Base-by-base conservation (phyloP, 768 basidiomycete genomes). In the Russula brevipes region DNA sequence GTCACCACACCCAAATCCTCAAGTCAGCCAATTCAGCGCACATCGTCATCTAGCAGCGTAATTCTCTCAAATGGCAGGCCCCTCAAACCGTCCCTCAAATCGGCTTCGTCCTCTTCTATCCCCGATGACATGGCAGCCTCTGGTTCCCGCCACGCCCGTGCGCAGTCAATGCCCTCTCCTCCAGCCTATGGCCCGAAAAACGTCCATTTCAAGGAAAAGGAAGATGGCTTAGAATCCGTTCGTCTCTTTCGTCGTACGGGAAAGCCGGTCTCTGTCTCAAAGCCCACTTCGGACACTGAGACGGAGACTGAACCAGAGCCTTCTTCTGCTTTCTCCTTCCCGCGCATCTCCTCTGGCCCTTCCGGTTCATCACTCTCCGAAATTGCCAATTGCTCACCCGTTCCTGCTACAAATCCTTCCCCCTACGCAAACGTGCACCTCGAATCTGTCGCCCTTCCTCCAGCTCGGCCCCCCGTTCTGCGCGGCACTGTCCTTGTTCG, bases 51-150 rank as follows among this genome's bases (percentile, higher is more conserved):
- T 54, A 74, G 65, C 68, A 79, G 71, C 14, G 78, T 86, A 57
- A 72, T 85, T 30, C 81, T 86, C 39, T 77, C 83, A 19, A 92
- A 87, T 61, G 93, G 94, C 49, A 91, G 91, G 71, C 89, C 92
- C 4, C 86, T 97, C 74, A 92, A 92, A 70, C 81, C 89, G 0
- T 89, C 91, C 1, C 82, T 97, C 69, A 97, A 96, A 72, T 77
- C 78, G 0, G 82, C 81, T 39, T 77, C 77, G 8, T 83, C 83
- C 11, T 72, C 80, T 2, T 80, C 81, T 47, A 81, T 83, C 56
- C 73, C 77, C 47, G 76, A 75, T 56, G 66, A 69, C 72, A 74
- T 59, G 68, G 69, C 55, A 72, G 72, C 66, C 30, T 66, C 66
- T 61, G 59, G 59, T 47, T 66, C 67, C 56, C 66, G 61, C 72